Base-by-base conservation (phyloP, 2,329 filamentous ascomycete genomes). In the Pseudocercospora fuligena region DNA sequence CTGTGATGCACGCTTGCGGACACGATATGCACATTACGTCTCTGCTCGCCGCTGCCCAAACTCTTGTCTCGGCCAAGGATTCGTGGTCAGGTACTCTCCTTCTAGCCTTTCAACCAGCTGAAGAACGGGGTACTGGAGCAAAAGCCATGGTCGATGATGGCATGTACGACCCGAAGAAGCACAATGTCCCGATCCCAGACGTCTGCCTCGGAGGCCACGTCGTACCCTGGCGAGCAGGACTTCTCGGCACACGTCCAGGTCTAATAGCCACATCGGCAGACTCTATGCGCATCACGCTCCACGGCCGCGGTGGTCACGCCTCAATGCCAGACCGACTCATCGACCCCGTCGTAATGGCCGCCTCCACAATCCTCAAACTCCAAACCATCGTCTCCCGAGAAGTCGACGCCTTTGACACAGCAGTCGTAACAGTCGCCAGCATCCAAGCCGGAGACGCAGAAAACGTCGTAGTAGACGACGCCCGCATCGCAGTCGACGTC, bases 1-100 rank as follows among this genome's bases (percentile, higher is more conserved):
- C 86, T 0, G 85, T 89, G 0, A 90, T 91, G 88, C 89, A 91
- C 75, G 88, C 88, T 23, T 91, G 88, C 74, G 89, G 89, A 0
- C 89, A 91, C 72, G 88, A 90, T 70, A 86, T 89, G 80, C 88
- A 91, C 73, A 85, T 90, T 27, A 82, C 86, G 0, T 79, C 80
- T 33, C 79, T 90, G 3, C 80, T 91, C 1, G 89, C 83, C 0
- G 84, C 85, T 0, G 83, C 86, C 0, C 80, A 84, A 21, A 78
- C 83, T 0, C 78, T 92, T 0, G 76, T 82, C 0, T 76, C 75
- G 0, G 75, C 78, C 0, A 80, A 76, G n/a, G 70, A 81, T 0
- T 33, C 68, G 0, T 92, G 90, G 89, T 80, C 75, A 9, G 90
- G 90, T 0, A 91, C 88, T 0, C 71, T 92, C 21, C 78, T 92